These are phyloP conservation scores for Fraxinus americana DNA, from an alignment of 257 asterid species.

Conservation along the genomic window DNA sequence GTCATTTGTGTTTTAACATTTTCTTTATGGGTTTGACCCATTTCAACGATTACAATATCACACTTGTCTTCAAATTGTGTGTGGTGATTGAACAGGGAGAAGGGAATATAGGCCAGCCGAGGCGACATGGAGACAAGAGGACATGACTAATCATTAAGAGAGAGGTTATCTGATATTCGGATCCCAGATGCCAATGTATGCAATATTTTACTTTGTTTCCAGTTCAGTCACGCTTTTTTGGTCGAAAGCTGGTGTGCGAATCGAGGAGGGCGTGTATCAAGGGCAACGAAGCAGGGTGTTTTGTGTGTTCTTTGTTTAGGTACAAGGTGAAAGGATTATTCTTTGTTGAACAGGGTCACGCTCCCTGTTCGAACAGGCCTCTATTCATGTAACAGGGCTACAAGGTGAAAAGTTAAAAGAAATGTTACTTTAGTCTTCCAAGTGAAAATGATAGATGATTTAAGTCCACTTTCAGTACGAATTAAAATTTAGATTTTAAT, in stretches of 20 bases:
- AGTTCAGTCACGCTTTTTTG: constrained; percentile 43
- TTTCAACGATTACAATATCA: constrained; percentile 13
- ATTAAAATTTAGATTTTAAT: no score
- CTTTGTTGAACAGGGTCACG: no score
- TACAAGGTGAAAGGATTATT: neutral
- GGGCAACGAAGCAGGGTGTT: constrained; percentile 26
- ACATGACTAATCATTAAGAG: constrained; percentile 56
- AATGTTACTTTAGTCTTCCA: no score
- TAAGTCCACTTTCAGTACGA: no score
- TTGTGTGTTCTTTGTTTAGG: neutral
- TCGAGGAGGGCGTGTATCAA: constrained; percentile 28
- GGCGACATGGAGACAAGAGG: constrained; percentile 46
- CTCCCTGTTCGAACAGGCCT: no score
- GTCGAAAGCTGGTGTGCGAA: constrained; percentile 52
- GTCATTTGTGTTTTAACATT: constrained; percentile 19
- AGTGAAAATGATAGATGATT: no score
- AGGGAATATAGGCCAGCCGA: constrained; percentile 36
- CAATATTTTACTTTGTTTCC: constrained; percentile 7
- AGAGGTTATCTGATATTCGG: constrained; percentile 15
- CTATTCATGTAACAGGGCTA: no score
- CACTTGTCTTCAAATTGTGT: neutral
- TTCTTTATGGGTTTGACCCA: constrained; percentile 30
- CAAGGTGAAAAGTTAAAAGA: no score
- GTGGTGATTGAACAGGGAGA: constrained; percentile 23
- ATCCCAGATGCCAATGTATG: neutral